Evolutionary conservation across 78 protist genomes (phyloP), one percentile per base, ranked within the genome.

Genomic region (slime mould (Dictyostelium discoideum)): DNA sequence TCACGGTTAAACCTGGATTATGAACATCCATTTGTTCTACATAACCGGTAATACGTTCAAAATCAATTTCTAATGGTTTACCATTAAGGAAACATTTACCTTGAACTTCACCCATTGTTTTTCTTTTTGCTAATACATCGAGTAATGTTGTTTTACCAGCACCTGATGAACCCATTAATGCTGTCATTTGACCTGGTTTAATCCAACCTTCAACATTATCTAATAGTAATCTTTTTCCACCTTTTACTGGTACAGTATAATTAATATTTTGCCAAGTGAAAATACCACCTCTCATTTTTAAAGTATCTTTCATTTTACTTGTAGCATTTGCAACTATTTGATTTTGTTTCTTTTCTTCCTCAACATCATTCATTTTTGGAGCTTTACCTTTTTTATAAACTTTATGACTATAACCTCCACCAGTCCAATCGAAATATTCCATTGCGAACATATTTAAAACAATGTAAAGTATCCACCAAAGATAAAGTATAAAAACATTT

Each of bases 101-200:
- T 77, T 69, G 46, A 54, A 97, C 85, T 13, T 26, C 89, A 1
- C 98, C 98, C 29, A 67, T 85, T 11, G 95, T 90, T 84, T 97
- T 96, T 72, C 98, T 84, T 18, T 92, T 87, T 14, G 98, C 98
- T 24, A 98, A 92, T 22, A 97, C 96, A 92, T 97, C 97, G n/a
- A 97, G 76, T 77, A 97, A 8, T 13, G 98, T 97, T 16, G 97
- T 96, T 92, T 98, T 98, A 24, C 98, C 98, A 24, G 94, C 94
- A 79, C 94, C 94, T 10, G 97, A 95, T 0, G 93, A 48, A 20
- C 97, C 97, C 97, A 95, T 95, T 26, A 95, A 72, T 22, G 97
- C 97, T 16, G 97, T 95, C 95, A 95, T 92, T 84, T 86, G 92
- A 46, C 93, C 92, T 42, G 92, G 96, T 73, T 85, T 83, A 9